Evolutionary conservation across 805 yeast species (phyloP).

Genomic region (Saccharomycopsis schoenii): DNA sequence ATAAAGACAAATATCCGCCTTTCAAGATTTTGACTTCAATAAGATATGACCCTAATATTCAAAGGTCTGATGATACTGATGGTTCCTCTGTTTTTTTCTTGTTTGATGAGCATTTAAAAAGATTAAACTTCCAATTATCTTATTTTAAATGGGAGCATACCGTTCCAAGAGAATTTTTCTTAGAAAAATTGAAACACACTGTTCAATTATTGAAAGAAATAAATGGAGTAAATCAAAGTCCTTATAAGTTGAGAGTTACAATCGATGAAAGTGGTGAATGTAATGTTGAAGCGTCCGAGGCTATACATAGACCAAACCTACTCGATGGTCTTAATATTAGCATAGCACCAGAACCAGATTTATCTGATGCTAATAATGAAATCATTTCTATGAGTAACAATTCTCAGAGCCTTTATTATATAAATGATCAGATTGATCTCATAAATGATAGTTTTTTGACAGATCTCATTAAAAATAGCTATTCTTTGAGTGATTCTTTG

Average conservation of each 20-base stretch:
- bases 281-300: constrained; percentile 27
- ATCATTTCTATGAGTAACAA: neutral
- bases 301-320: constrained; percentile 12
- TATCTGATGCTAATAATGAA: neutral
- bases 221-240: neutral
- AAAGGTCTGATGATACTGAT: constrained; percentile 4
- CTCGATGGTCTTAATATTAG: constrained; percentile 22
- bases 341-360: neutral
- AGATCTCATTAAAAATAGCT: neutral
- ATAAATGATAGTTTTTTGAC: neutral
- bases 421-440: neutral
- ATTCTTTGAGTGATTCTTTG: neutral
- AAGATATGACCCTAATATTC: constrained; percentile 59
- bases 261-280: constrained; percentile 30
- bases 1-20: neutral
- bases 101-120: constrained; percentile 50
- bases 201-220: constrained; percentile 20
- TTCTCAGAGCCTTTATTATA: neutral
- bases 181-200: constrained; percentile 32
- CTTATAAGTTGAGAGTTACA: constrained; percentile 41
- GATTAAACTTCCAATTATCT: constrained; percentile 44
- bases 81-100: constrained; percentile 39
- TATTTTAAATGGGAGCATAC: constrained; percentile 44
- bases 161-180: constrained; percentile 34
- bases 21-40: constrained; percentile 62